These are phyloP conservation scores for Pichia sp. DNA, from an alignment of 1,139 yeast species.

Conservation along the genomic window DNA sequence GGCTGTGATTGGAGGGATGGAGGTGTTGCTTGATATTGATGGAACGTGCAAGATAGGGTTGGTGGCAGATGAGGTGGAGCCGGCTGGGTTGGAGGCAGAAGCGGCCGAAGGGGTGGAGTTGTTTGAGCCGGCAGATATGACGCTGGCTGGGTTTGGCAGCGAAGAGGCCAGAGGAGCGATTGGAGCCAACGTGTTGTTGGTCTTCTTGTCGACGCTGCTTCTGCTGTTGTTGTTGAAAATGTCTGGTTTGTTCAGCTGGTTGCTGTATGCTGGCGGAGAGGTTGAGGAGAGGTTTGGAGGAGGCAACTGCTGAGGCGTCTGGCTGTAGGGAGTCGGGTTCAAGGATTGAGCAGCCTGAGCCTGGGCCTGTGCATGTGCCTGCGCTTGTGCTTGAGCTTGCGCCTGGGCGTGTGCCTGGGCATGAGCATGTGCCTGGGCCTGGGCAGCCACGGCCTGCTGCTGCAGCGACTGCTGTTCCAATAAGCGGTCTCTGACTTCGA, in stretches of 20 bases:
- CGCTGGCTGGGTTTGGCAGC: not conserved
- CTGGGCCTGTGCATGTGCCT: conserved; percentile 8
- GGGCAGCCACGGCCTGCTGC: conserved; percentile 30
- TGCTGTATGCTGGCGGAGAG: conserved; percentile 22
- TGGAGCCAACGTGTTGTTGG: conserved; percentile 10
- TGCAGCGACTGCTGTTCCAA: conserved; percentile 35
- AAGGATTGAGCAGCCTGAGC: conserved; percentile 22
- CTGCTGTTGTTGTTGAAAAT: conserved; percentile 16
- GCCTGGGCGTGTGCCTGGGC: conserved; percentile 26
- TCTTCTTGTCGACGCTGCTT: conserved; percentile 5
- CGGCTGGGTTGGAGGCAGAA: not conserved
- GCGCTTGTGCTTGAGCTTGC: not conserved
- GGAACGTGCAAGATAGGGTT: not conserved
- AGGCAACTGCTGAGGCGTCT: conserved; percentile 25
- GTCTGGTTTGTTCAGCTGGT: conserved; percentile 23
- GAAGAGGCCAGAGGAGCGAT: conserved; percentile 9
- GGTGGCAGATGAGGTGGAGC: conserved; percentile 19
- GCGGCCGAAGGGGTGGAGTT: conserved; percentile 12
- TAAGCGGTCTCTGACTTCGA: conserved; percentile 69
- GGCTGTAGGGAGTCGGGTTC: conserved; percentile 25
- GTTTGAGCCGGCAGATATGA: conserved; percentile 6
- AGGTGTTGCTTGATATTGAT: conserved; percentile 9
- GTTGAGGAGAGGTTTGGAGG: conserved; percentile 32
- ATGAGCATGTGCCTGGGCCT: conserved; percentile 33
- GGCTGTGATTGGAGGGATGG: conserved; percentile 14